A percentile compares a stretch with the other conserved stretches of the same genome.
Evolutionary conservation across 2,329 filamentous ascomycete species (phyloP).

Genomic region (Talaromyces sp.): DNA sequence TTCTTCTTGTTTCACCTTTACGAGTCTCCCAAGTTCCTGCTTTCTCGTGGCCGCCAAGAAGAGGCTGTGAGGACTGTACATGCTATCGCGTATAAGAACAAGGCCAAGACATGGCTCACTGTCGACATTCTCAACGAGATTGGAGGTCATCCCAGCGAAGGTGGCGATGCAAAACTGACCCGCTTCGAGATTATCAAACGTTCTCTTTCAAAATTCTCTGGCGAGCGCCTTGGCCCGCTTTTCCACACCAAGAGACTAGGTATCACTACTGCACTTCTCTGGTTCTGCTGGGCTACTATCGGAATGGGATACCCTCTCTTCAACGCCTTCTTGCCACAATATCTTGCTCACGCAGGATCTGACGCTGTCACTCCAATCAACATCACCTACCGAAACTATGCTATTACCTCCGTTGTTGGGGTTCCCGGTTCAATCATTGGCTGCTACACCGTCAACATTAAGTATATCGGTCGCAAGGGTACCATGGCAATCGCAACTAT

Average conservation of each 20-base stretch:
- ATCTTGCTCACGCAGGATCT: constrained; percentile 61
- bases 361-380: constrained; percentile 32
- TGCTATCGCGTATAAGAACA: constrained; percentile 71
- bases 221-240: constrained; percentile 64
- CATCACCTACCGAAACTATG: constrained; percentile 70
- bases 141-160: constrained; percentile 48
- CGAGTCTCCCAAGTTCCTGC: constrained; percentile 80
- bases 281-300: constrained; percentile 79
- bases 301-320: constrained; percentile 86
- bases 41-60: constrained; percentile 70
- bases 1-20: constrained; percentile 79
- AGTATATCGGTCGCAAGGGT: constrained; percentile 58
- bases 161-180: constrained; percentile 40
- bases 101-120: constrained; percentile 68
- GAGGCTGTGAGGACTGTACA: constrained; percentile 79
- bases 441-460: constrained; percentile 68
- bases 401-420: constrained; percentile 72
- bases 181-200: constrained; percentile 53
- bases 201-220: constrained; percentile 65
- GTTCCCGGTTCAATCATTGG: constrained; percentile 74
- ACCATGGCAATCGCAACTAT: constrained; percentile 54
- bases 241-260: constrained; percentile 50
- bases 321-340: constrained; percentile 87
- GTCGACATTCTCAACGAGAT: constrained; percentile 62
- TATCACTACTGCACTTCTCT: constrained; percentile 54